Conservation (phyloP, 371 early-diverging fungal species). For the Mucor velutinosus region DNA sequence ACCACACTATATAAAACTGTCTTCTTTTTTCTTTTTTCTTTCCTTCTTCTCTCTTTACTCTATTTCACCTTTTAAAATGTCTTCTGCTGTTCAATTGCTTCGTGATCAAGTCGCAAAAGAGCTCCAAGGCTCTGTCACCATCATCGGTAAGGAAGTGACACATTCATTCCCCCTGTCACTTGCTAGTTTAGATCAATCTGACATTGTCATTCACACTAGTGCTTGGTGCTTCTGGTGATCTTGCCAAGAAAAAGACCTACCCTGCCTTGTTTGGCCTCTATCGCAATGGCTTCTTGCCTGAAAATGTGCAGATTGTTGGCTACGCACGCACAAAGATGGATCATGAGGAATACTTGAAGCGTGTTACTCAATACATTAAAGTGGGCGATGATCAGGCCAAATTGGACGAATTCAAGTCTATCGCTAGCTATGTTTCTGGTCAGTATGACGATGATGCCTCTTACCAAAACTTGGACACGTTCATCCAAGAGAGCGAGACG, state of each 20-base stretch:
- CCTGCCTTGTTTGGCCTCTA: slow-evolving; percentile 92
- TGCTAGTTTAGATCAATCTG: background rate
- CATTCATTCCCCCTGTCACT: background rate
- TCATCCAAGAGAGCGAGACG: slow-evolving; percentile 56
- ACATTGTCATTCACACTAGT: slow-evolving; percentile 39
- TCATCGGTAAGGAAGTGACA: slow-evolving; percentile 49
- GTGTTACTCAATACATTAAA: slow-evolving; percentile 82
- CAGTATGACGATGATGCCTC: slow-evolving; percentile 84
- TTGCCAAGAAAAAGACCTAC: slow-evolving; percentile 97
- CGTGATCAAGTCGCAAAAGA: slow-evolving; percentile 41
- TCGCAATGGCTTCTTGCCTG: slow-evolving; percentile 75
- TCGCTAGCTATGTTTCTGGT: slow-evolving; percentile 87
- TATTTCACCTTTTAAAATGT: slow-evolving; percentile 26
- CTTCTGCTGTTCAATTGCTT: slow-evolving; percentile 38
- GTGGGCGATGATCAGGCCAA: slow-evolving; percentile 23
- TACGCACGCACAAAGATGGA: slow-evolving; percentile 93
- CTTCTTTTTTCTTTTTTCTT: background rate
- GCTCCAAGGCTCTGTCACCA: slow-evolving; percentile 48
- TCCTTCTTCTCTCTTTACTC: slow-evolving; percentile 2
- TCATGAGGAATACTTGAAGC: slow-evolving; percentile 77
- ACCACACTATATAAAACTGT: background rate
- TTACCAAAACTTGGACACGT: slow-evolving; percentile 68
- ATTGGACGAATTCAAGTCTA: slow-evolving; percentile 71
- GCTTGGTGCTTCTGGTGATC: slow-evolving; percentile 89
- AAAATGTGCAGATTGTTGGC: slow-evolving; percentile 84